A percentile compares a stretch with the other conserved stretches of the same genome.
phyloP scores from a whole-genome alignment of 140 eudicot species.

The Bidens hawaiensis region DNA sequence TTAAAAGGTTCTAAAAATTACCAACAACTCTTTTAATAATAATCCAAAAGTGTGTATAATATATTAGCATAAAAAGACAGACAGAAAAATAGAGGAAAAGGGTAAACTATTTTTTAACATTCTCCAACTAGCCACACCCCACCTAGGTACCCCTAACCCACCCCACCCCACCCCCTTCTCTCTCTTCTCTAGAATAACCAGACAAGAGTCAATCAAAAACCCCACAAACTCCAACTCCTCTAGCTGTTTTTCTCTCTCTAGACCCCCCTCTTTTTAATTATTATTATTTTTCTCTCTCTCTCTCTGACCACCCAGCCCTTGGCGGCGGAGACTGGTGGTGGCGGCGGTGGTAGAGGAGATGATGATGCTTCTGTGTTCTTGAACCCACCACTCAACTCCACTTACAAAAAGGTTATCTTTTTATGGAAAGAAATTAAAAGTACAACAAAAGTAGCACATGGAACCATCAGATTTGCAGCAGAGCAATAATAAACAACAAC shows the following conservation, averaged over 20 bases:
- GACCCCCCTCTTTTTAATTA: conserved; percentile 7
- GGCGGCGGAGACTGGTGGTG: conserved; percentile 31
- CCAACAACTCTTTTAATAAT: no score
- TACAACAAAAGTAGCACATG: conserved; percentile 40
- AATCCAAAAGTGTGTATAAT: no score
- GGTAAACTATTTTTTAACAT: conserved; percentile 20
- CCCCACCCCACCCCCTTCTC: not conserved
- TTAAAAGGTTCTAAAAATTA: no score
- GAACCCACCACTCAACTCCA: conserved; percentile 52
- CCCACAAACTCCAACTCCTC: conserved; percentile 58
- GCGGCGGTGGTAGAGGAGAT: conserved; percentile 28
- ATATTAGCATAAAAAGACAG: not conserved
- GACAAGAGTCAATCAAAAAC: conserved; percentile 72
- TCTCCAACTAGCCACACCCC: conserved; percentile 15
- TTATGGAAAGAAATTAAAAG: conserved; percentile 12
- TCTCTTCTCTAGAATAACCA: conserved; percentile 14
- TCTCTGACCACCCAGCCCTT: conserved; percentile 11
- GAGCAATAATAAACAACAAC: conserved; percentile 37
- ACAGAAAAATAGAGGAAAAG: not conserved
- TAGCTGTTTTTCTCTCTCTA: conserved; percentile 33
- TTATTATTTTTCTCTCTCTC: conserved; percentile 19
- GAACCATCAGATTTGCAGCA: conserved; percentile 64
- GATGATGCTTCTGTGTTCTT: conserved; percentile 34
- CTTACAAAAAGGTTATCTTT: conserved; percentile 17
- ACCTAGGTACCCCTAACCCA: not conserved